Percentiles rank a stretch among this genome's conserved stretches.
Conservation (phyloP, 2,329 filamentous ascomycete genomes). For the Colletotrichum camelliae region DNA sequence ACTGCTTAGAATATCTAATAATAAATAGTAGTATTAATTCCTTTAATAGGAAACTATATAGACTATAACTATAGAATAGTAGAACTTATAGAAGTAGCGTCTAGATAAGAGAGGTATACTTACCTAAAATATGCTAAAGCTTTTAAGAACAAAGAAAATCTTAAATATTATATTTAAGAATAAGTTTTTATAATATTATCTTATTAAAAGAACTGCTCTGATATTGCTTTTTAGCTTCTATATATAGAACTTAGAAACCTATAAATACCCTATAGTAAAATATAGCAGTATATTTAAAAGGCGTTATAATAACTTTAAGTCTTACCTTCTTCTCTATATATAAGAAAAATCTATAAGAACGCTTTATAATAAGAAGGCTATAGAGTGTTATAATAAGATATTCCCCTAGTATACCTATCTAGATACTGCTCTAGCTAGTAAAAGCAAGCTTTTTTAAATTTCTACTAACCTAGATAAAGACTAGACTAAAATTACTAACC, state of each 20-base stretch:
- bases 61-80: too few species aligned
- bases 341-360: neutral
- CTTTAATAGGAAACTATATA: too few species aligned
- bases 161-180: neutral
- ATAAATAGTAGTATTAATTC: too few species aligned
- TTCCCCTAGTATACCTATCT: too few species aligned
- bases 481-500: too few species aligned
- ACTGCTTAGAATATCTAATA: too few species aligned
- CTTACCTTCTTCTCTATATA: neutral
- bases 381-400: neutral
- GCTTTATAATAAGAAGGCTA: neutral
- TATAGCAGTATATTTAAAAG: neutral
- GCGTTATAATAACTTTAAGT: neutral
- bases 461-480: too few species aligned
- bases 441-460: too few species aligned
- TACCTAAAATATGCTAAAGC: too few species aligned
- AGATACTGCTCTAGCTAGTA: too few species aligned
- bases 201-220: neutral
- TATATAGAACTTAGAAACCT: neutral
- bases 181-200: neutral
- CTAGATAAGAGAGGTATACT: too few species aligned
- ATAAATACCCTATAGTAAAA: neutral
- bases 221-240: neutral
- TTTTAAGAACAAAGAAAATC: neutral
- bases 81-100: too few species aligned